Percentiles rank a stretch among this genome's conserved stretches.
These are phyloP conservation scores for Alnus glutinosa DNA, from an alignment of 306 rosid species.

Conservation along the genomic window DNA sequence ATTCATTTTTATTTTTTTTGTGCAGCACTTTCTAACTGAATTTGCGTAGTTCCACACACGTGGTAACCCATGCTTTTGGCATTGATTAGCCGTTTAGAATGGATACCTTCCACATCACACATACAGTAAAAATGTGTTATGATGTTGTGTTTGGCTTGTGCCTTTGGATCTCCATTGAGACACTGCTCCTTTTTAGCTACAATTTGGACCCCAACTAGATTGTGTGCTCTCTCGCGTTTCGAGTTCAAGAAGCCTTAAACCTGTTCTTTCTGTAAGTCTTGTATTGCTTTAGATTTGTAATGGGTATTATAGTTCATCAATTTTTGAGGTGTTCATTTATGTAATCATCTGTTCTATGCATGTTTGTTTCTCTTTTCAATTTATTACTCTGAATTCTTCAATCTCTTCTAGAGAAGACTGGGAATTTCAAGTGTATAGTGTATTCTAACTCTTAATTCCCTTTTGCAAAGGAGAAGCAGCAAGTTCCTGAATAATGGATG, in stretches of 20 bases:
- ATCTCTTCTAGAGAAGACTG: constrained; percentile 10
- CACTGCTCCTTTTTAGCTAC: constrained; percentile 10
- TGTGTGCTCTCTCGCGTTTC: constrained; percentile 2
- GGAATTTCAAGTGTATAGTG: constrained; percentile 15
- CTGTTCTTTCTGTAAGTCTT: constrained; percentile 37
- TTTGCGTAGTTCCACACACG: constrained; percentile 50
- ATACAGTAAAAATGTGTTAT: constrained; percentile 10
- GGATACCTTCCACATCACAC: constrained; percentile 37
- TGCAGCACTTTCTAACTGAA: constrained; percentile 40
- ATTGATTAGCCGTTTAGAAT: constrained; percentile 26
- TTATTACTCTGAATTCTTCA: constrained; percentile 24
- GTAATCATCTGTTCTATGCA: constrained; percentile 14
- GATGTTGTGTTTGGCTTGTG: constrained; percentile 49
- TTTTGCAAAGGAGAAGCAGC: constrained; percentile 34
- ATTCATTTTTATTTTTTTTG: constrained; percentile 30
- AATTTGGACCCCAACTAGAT: constrained; percentile 20
- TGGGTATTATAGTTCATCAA: constrained; percentile 26
- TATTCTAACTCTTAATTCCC: constrained; percentile 34
- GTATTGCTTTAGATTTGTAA: constrained; percentile 27
- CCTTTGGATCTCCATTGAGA: constrained; percentile 34
- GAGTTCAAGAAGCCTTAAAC: constrained; percentile 20
- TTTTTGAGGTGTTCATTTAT: constrained; percentile 23
- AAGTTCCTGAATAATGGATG: constrained; percentile 56
- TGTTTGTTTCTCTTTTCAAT: constrained; percentile 18
- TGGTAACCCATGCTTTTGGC: constrained; percentile 42